Evolutionary conservation across 148 eudicot genomes (phyloP), one percentile per base, ranked within the genome.

Genomic region (Suaeda aralocaspica): DNA sequence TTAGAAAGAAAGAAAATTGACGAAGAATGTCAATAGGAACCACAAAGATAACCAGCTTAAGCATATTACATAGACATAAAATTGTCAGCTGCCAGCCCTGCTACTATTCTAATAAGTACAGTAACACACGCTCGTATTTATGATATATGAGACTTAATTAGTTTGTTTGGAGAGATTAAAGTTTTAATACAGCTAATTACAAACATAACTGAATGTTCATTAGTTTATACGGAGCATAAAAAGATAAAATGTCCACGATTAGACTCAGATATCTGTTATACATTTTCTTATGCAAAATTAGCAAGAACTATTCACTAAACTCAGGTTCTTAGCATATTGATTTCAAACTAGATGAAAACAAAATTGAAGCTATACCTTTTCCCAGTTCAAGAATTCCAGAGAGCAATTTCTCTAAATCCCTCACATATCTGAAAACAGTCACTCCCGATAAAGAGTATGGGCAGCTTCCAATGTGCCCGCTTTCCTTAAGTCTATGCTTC

Each of bases 401-500:
- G 21, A 77, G 79, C 70, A 92, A 72, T 16, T 66, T 64, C 24
- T 82, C 84, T 86, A 84, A 74, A 74, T 89, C 79, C 58, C 82
- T 81, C 57, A 84, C 84, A 75, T 89, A 84, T 31, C 82, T 78
- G 72, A 79, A 86, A 50, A 82, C 68, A 26, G 77, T 80, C 67
- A 80, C 77, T 33, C 57, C 71, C 14, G 29, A 42, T 52, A 83
- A 74, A 63, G 79, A 78, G 66, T 76, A 81, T 7, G 76, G 70
- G 30, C 29, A 67, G 64, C 70, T 80, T 6, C 60, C 56, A 57
- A 87, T 80, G 42, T 39, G 63, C 68, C 90, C 88, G 67, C 72
- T 70, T 80, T 85, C 84, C 74, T 68, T 75, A 46, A 88, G 89
- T 78, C 60, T 81, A 65, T 75, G 80, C 79, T 88, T 89, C 97